Base-by-base conservation (phyloP, 1,139 yeast genomes). In the Taphrina pruni region DNA sequence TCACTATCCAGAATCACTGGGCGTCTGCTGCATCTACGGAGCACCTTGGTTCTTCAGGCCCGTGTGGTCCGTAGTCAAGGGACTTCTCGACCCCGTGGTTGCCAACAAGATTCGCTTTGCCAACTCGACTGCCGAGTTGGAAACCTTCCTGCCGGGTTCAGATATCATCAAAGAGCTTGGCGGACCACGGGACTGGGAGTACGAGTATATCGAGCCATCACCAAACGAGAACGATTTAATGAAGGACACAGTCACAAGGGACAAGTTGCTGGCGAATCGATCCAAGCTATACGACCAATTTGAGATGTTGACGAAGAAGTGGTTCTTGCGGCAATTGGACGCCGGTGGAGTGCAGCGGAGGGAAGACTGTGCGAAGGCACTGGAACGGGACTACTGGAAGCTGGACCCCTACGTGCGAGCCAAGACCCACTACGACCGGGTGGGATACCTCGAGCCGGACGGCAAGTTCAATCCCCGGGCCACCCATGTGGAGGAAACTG, bases 11-110 rank as follows among this genome's bases (percentile, higher is more conserved):
- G 97, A 91, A 78, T 87, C 88, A 65, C 82, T 91, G 62, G 95
- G 95, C 20, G 84, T 84, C 69, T 79, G 91, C 66, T 82, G 89
- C 75, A 86, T 91, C 72, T 96, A 91, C 79, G 88, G 88, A 74
- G 96, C 97, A 0, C 97, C 97, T 6, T 89, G 96, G 95, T 84
- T 91, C 60, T 91, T 91, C 81, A 85, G 87, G 72, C 90, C 95
- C 43, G 88, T 90, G 72, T 91, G 97, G 97, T 87, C 86, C 72
- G 84, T 90, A 73, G 87, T 91, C 75, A 90, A 88, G 77, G 87
- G 86, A 73, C 90, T 96, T 96, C 81, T 91, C 70, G 96, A 91
- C 76, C 97, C 97, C 1, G 93, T 88, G 9, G 95, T 91, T 58
- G 96, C 95, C 0, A 82, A 90, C 39, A 91, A 90, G 78, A 87